Conservation (phyloP, 2,329 filamentous ascomycete species). For the Curvularia sp. region DNA sequence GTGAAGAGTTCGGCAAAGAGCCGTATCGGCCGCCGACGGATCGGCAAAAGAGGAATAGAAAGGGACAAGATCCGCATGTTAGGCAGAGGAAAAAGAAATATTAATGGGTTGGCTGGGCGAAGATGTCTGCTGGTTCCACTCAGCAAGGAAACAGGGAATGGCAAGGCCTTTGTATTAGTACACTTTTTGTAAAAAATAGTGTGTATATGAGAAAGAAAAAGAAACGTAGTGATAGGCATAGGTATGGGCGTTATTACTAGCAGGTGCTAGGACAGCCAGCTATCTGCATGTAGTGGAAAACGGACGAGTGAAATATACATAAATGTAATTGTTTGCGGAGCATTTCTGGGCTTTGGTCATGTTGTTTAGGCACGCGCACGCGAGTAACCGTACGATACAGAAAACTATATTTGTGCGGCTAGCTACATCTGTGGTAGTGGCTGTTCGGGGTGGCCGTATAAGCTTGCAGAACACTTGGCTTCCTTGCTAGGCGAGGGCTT, state of each 20-base stretch:
- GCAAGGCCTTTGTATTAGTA: neutral
- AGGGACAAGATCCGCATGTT: constrained; percentile 44
- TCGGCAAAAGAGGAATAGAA: constrained; percentile 41
- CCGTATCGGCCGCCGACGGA: constrained; percentile 44
- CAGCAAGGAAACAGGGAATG: neutral
- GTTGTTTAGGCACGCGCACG: neutral
- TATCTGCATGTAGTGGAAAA: neutral
- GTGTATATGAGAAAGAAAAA: neutral
- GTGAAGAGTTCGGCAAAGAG: constrained; percentile 46
- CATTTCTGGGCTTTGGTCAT: neutral
- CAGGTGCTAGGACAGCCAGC: neutral
- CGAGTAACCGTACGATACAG: neutral
- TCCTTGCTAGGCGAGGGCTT: neutral
- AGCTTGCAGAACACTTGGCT: too few relatives aligned
- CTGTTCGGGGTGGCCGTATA: too few relatives aligned
- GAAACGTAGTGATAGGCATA: neutral
- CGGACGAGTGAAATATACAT: neutral
- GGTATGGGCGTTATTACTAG: neutral
- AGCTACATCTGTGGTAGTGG: too few relatives aligned
- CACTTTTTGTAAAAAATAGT: neutral
- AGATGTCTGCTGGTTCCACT: neutral
- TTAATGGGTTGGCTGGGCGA: constrained; percentile 11
- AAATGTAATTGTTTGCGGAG: neutral
- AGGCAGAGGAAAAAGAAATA: constrained; percentile 40
- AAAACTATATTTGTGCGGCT: too few relatives aligned